phyloP scores from a whole-genome alignment of 805 yeast species.

The Candida hungchunana region DNA sequence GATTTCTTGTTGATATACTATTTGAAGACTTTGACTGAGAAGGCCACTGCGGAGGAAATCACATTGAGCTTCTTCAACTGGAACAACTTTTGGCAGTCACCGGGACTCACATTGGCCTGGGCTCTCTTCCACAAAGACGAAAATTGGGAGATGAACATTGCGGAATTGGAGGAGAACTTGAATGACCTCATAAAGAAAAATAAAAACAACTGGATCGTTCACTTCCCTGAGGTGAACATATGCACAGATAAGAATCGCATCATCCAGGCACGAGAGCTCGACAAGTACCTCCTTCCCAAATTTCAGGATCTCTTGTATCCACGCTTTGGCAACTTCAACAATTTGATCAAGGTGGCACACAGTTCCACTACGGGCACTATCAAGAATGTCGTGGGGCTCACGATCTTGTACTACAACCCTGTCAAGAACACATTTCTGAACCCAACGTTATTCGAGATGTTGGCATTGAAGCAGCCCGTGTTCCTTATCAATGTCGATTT shows the following conservation, averaged over 20 bases:
- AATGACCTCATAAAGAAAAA: conserved; percentile 30
- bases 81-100: conserved; percentile 62
- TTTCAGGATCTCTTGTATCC: conserved; percentile 70
- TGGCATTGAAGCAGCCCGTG: conserved; percentile 30
- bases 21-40: conserved; percentile 28
- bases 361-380: conserved; percentile 3
- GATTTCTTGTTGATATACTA: conserved; percentile 57
- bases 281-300: conserved; percentile 55
- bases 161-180: conserved; percentile 33
- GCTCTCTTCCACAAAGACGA: conserved; percentile 58
- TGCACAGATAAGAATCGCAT: conserved; percentile 44
- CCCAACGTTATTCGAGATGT: conserved; percentile 35
- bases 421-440: conserved; percentile 27
- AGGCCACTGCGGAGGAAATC: conserved; percentile 17
- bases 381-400: conserved; percentile 29
- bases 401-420: conserved; percentile 36
- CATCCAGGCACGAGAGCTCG: conserved; percentile 51
- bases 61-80: conserved; percentile 60
- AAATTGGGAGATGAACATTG: conserved; percentile 47
- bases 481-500: conserved; percentile 27
- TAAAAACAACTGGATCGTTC: conserved; percentile 55
- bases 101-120: conserved; percentile 44
- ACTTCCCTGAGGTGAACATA: conserved; percentile 85
- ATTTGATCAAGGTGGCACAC: conserved; percentile 33
- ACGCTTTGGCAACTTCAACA: conserved; percentile 56